Evolutionary conservation across 116 monocot genomes (phyloP).

Genomic region (Thalassia testudinum): DNA sequence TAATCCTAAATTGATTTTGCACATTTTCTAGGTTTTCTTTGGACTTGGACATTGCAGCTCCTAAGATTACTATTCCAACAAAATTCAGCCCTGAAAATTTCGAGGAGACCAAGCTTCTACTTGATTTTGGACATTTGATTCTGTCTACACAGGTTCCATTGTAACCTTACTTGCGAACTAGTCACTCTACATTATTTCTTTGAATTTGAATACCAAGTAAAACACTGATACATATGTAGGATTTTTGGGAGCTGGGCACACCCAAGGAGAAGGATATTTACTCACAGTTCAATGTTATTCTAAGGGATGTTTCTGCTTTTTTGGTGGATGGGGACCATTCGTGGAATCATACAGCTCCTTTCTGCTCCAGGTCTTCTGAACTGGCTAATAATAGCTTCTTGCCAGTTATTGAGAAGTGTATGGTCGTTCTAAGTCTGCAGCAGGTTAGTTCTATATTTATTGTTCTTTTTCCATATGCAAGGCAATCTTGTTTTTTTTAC

Average conservation of each 20-base stretch:
- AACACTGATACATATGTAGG: constrained; percentile 23
- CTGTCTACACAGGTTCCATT: constrained; percentile 55
- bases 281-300: constrained; percentile 72
- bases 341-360: constrained; percentile 30
- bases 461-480: constrained; percentile 1
- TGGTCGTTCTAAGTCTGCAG: constrained; percentile 58
- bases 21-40: constrained; percentile 51
- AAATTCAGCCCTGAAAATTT: constrained; percentile 61
- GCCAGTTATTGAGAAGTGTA: constrained; percentile 93
- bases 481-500: not conserved
- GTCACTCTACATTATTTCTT: not conserved
- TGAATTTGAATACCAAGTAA: not conserved
- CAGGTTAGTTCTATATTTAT: constrained; percentile 37
- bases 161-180: too few relatives aligned
- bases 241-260: constrained; percentile 37
- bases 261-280: constrained; percentile 53
- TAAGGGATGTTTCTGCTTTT: constrained; percentile 97
- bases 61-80: constrained; percentile 85
- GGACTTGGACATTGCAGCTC: constrained; percentile 96
- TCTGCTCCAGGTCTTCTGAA: constrained; percentile 6
- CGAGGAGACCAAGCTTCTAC: constrained; percentile 66
- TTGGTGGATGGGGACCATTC: constrained; percentile 87
- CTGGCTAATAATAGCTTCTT: constrained; percentile 16
- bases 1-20: too few relatives aligned
- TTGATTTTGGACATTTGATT: constrained; percentile 83